phyloP scores from a whole-genome alignment of 345 rosid species.

The Geranium brycei region DNA sequence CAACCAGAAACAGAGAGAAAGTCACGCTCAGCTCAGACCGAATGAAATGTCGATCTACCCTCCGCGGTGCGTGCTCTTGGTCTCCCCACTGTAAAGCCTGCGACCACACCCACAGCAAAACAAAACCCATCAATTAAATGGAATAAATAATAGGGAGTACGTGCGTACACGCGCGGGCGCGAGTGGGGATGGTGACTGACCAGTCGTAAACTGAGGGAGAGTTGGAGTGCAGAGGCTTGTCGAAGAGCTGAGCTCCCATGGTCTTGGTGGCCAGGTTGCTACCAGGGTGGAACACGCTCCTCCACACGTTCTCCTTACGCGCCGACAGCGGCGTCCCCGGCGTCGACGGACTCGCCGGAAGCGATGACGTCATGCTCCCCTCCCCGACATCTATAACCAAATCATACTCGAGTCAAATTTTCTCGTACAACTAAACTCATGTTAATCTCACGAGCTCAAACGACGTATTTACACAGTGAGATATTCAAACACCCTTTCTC shows the following conservation, averaged over 20 bases:
- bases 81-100: conserved; percentile 92
- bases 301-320: conserved; percentile 83
- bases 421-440: no score
- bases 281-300: conserved; percentile 93
- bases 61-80: conserved; percentile 67
- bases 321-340: conserved; percentile 31
- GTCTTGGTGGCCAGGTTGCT: conserved; percentile 76
- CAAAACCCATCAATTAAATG: background rate
- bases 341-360: conserved; percentile 51
- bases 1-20: no score
- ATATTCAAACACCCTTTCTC: no score
- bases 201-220: conserved; percentile 94
- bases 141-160: background rate
- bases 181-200: conserved; percentile 17
- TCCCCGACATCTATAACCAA: conserved; percentile 50
- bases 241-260: conserved; percentile 52
- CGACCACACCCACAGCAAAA: background rate
- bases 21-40: no score
- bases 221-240: conserved; percentile 65
- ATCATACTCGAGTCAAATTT: conserved; percentile 7
- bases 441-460: no score
- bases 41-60: background rate
- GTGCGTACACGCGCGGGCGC: background rate
- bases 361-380: conserved; percentile 44
- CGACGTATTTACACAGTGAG: no score